Base-by-base conservation (phyloP, 164 flowering plant genomes). In the Stephania yunnanensis region DNA sequence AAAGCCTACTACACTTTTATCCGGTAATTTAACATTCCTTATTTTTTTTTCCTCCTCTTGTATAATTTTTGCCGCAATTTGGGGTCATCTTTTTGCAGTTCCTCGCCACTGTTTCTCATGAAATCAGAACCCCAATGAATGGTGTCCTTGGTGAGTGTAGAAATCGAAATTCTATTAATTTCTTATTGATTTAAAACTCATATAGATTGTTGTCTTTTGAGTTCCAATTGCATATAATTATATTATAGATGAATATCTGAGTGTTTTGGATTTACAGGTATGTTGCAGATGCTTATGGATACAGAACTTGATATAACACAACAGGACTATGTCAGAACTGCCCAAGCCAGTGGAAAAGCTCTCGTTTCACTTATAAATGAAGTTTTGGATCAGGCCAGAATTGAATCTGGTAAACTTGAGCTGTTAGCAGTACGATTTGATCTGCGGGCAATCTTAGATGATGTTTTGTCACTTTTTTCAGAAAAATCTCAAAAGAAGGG, bases 71-170 rank as follows among this genome's bases (percentile, higher is more conserved):
- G n/a, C 22, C 9, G 19, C 67, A 42, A 67, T 29, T 50, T 31
- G 65, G 20, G 52, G 19, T 70, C 46, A 15, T 74, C 29, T 31
- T 74, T 79, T 12, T 87, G 85, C 74, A 95, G 99, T 93, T 95
- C 81, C 93, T 95, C 77, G 99, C 99, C 48, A 95, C 96, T 48
- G 99, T 95, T 77, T 93, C 99, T 25, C 99, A 95, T 82, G 99
- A 95, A 84, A 95, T 95, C 83, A 84, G 99, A 82, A 95, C 99
- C 72, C 99, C 98, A 46, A 95, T 95, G 99, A 93, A 93, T 82
- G 98, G 98, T 78, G 98, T 95, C 81, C 85, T 95, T 63, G 99
- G 99, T 95, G 77, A 79, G 89, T 74, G 36, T 5, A 25, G 36
- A 45, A 7, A 46, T 69, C 20, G 36, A 45, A 7, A 46, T 69